Percentiles rank a stretch among this genome's conserved stretches.
Conservation (phyloP, 257 asterid species). For the Solanum commersonii region DNA sequence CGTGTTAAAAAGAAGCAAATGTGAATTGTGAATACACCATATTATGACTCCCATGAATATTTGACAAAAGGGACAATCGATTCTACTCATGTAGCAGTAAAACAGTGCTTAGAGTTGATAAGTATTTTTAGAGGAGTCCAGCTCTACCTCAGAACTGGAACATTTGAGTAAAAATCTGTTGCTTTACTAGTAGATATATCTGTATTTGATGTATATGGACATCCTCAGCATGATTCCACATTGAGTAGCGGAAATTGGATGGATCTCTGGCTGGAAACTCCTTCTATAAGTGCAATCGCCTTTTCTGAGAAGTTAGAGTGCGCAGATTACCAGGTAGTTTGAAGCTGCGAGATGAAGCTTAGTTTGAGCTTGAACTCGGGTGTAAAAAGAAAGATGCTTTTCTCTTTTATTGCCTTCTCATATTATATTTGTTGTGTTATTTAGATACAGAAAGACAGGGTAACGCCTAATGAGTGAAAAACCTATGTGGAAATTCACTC, state of each 20-base stretch:
- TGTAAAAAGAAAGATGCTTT: neutral
- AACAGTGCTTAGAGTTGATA: neutral
- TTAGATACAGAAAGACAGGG: too few species aligned
- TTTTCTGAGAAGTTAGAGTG: neutral
- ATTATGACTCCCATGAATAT: neutral
- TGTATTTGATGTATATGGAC: neutral
- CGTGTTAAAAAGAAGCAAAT: constrained; percentile 48
- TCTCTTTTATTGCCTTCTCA: neutral
- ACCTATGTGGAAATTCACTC: neutral
- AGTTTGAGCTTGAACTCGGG: neutral
- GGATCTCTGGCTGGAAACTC: neutral
- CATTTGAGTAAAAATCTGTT: neutral
- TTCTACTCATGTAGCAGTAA: neutral
- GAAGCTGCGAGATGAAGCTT: neutral
- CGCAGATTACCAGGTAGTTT: neutral
- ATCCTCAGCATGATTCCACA: neutral
- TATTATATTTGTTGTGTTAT: neutral
- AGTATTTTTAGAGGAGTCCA: neutral
- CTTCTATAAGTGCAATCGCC: neutral
- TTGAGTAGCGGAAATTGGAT: neutral
- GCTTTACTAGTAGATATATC: neutral
- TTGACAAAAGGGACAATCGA: neutral
- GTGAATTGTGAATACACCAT: constrained; percentile 11
- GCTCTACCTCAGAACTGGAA: neutral
- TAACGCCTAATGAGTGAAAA: neutral